phyloP scores from a whole-genome alignment of 1,139 yeast species.

The Geotrichum fermentans region DNA sequence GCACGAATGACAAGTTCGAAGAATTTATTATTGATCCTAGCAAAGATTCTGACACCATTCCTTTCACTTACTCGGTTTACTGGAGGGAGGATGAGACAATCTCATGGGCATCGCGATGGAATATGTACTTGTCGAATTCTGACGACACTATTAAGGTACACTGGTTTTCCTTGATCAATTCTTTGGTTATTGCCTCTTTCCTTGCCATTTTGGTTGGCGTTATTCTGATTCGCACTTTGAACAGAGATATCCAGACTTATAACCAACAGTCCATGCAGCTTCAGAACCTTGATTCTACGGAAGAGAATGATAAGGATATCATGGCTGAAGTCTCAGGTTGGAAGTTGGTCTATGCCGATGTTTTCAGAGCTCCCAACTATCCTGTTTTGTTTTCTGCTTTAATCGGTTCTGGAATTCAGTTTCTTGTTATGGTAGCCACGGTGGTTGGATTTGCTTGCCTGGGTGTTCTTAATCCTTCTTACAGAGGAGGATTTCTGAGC shows the following conservation, averaged over 20 bases:
- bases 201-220: conserved; percentile 61
- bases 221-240: conserved; percentile 50
- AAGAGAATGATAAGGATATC: conserved; percentile 31
- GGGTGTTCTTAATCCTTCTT: conserved; percentile 53
- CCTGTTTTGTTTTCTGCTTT: conserved; percentile 50
- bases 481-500: conserved; percentile 62
- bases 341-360: conserved; percentile 53
- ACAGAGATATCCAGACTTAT: conserved; percentile 43
- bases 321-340: conserved; percentile 44
- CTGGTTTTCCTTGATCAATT: conserved; percentile 66
- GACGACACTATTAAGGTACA: conserved; percentile 51
- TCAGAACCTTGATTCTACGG: conserved; percentile 19
- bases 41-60: conserved; percentile 43
- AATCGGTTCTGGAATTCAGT: conserved; percentile 72
- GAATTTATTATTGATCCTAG: conserved; percentile 32
- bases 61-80: conserved; percentile 80
- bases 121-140: conserved; percentile 59
- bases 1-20: conserved; percentile 25
- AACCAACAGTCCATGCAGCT: conserved; percentile 26
- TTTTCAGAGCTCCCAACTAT: conserved; percentile 48
- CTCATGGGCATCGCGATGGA: conserved; percentile 71
- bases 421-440: conserved; percentile 58
- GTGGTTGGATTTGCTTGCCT: conserved; percentile 56
- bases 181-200: conserved; percentile 55
- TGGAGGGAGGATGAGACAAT: conserved; percentile 79